These are phyloP conservation scores for Macrocybe gigantea DNA, from an alignment of 768 basidiomycete genomes.

Conservation along the genomic window DNA sequence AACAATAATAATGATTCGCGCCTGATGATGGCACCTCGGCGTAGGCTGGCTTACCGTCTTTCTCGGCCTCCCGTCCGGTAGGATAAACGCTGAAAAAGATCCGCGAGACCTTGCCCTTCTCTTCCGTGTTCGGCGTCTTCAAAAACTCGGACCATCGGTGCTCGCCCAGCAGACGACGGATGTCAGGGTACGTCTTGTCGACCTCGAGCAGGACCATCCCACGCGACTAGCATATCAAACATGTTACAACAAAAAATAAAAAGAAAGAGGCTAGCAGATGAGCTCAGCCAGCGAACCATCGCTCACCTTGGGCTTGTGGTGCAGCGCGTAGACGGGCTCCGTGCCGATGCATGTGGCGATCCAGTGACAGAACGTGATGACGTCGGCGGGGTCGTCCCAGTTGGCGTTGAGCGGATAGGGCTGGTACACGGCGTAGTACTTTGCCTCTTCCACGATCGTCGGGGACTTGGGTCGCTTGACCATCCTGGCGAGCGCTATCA, in stretches of 20 bases:
- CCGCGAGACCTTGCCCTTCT: constrained; percentile 27
- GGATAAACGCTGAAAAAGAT: constrained; percentile 39
- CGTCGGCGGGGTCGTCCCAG: constrained; percentile 35
- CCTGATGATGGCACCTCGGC: background rate
- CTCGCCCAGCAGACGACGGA: constrained; percentile 38
- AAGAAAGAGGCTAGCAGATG: background rate
- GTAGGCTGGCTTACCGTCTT: constrained; percentile 31
- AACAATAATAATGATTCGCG: background rate
- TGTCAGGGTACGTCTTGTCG: constrained; percentile 27
- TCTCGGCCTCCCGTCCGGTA: constrained; percentile 37
- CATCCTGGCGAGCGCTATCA: constrained; percentile 14
- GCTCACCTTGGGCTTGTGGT: constrained; percentile 42
- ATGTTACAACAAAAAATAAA: constrained; percentile 2
- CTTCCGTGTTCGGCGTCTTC: constrained; percentile 29
- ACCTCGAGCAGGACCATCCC: constrained; percentile 47
- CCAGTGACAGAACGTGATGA: constrained; percentile 38
- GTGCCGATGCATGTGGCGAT: constrained; percentile 36
- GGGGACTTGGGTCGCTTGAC: constrained; percentile 35
- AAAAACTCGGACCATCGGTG: constrained; percentile 46
- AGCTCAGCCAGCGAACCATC: background rate
- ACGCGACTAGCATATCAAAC: constrained; percentile 23
- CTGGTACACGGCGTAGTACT: constrained; percentile 39
- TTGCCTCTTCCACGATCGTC: constrained; percentile 36
- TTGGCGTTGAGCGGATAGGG: constrained; percentile 47
- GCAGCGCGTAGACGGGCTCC: constrained; percentile 33